These are phyloP conservation scores for Metarhizium humberi DNA, from an alignment of 2,329 filamentous ascomycete species.

Conservation along the genomic window DNA sequence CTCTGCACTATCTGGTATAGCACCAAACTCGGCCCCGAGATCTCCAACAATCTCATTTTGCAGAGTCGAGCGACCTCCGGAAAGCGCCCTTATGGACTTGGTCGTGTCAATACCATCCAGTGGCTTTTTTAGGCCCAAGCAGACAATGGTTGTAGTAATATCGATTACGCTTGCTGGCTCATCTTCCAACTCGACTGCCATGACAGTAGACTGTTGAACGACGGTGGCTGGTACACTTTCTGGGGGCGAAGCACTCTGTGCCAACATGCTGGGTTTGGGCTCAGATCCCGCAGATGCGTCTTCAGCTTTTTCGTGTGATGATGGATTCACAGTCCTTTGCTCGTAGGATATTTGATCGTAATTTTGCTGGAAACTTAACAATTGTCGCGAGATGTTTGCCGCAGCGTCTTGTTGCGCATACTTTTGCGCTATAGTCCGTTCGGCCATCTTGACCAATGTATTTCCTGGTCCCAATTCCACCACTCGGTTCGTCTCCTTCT, in stretches of 20 bases:
- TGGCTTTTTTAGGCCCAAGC: neutral
- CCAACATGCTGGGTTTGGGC: too few relatives aligned
- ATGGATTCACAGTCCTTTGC: too few relatives aligned
- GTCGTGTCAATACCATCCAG: neutral
- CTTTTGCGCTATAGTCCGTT: neutral
- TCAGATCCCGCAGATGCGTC: too few relatives aligned
- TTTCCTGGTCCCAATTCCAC: neutral
- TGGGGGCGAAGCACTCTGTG: too few relatives aligned
- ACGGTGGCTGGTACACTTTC: too few relatives aligned
- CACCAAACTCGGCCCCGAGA: neutral
- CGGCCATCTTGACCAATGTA: neutral
- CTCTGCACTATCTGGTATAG: neutral
- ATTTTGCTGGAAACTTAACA: too few relatives aligned
- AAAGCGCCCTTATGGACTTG: neutral
- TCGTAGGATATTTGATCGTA: too few relatives aligned
- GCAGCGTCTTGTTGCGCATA: too few relatives aligned
- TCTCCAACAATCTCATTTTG: neutral
- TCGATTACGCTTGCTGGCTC: neutral
- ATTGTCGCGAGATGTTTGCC: too few relatives aligned
- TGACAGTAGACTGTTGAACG: too few relatives aligned
- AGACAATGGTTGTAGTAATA: neutral
- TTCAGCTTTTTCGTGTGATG: too few relatives aligned
- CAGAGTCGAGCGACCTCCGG: neutral
- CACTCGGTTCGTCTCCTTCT: neutral
- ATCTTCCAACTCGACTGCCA: too few relatives aligned